phyloP scores from a whole-genome alignment of 306 rosid genomes.

The Acacia melanoxylon region DNA sequence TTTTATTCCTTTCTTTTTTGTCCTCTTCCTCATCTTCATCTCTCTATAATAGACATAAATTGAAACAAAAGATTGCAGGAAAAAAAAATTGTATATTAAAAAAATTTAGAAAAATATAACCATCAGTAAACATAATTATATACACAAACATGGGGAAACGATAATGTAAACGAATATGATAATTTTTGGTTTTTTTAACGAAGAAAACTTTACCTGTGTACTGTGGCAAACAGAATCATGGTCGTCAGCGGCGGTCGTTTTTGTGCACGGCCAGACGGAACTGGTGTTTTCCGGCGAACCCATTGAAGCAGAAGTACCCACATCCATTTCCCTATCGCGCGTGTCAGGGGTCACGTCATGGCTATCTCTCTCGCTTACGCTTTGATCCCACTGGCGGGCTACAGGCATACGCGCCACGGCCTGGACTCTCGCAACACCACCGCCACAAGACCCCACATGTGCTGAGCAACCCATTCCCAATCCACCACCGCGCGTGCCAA shows the following conservation, averaged over 20 bases:
- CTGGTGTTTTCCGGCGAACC: slow-evolving; percentile 66
- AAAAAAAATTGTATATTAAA: background rate
- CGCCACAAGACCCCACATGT: slow-evolving; percentile 45
- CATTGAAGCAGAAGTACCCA: slow-evolving; percentile 54
- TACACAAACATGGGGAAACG: background rate
- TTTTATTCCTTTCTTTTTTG: slow-evolving; percentile 48
- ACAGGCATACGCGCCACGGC: slow-evolving; percentile 36
- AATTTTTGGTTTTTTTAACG: background rate
- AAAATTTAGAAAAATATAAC: background rate
- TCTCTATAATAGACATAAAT: slow-evolving; percentile 34
- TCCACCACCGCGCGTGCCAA: slow-evolving; percentile 19
- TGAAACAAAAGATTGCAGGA: background rate
- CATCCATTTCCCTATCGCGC: slow-evolving; percentile 47
- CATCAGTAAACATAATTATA: background rate
- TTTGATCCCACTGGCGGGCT: slow-evolving; percentile 42
- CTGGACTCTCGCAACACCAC: background rate
- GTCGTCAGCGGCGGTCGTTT: slow-evolving; percentile 58
- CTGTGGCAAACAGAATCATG: slow-evolving; percentile 86
- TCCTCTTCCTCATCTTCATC: slow-evolving; percentile 46
- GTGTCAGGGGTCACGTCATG: slow-evolving; percentile 50
- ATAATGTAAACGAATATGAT: background rate
- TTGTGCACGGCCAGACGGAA: slow-evolving; percentile 47
- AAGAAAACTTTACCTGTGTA: slow-evolving; percentile 48
- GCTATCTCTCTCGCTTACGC: slow-evolving; percentile 56
- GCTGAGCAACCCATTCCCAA: slow-evolving; percentile 41